Evolutionary conservation across 2,329 filamentous ascomycete genomes (phyloP), one percentile per base, ranked within the genome.

Genomic region (Aspergillus ochraceus): DNA sequence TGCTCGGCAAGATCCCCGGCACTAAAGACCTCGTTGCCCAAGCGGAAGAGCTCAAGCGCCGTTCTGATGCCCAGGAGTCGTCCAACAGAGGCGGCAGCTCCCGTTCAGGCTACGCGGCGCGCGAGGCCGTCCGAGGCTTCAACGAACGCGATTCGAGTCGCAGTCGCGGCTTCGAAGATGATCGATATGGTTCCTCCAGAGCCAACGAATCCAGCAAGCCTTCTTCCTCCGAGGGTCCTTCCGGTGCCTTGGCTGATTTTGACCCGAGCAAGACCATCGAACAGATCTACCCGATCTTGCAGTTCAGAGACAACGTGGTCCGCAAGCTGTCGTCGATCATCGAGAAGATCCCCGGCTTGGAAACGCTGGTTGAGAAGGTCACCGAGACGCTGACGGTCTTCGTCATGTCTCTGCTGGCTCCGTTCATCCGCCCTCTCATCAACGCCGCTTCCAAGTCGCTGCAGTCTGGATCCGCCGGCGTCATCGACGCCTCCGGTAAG

Each of bases 301-400:
- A 91, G 61, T 99, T 98, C 81, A 86, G 94, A 60, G 95, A 99
- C 80, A 95, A 90, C 70, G 92, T 99, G 57, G 93, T 97, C 54
- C 91, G 91, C 67, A 86, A 88, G 46, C 92, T 99, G 75, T 92
- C 88, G 70, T 85, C 87, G 45, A 89, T 92, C 55, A 92, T 98
- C 66, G 88, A 92, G 68, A 97, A 96, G 80, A 90, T 99, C 45
- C 95, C 95, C 0, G 94, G 94, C 0, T 83, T 99, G 4, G 92
- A 97, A 77, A 80, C 88, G 62, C 81, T 97, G n/a, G 87, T 98
- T 22, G 94, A 98, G 64, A 94, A 92, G 68, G 96, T 99, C 69
- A 91, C 90, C 58, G 95, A 99, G 79, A 94, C 90, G 1, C 82
- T 99, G 46, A 97, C 94, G 0, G 84, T 97, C 6, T 98, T 98